Base-by-base conservation (phyloP, 2,329 filamentous ascomycete species). In the Talaromyces amestolkiae region DNA sequence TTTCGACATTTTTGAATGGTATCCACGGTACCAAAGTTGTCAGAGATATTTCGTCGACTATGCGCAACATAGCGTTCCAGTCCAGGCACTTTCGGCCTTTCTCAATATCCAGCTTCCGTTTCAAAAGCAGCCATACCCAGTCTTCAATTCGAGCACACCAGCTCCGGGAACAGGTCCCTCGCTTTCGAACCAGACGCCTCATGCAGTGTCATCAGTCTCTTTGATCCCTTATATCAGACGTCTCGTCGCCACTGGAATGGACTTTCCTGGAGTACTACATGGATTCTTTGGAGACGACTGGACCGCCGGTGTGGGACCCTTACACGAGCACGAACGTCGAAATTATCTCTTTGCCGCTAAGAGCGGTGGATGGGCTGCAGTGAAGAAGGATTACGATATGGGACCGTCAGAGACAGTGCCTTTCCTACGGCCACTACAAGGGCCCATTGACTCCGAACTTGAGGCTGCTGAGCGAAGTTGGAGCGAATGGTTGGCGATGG, bases 201-300 rank as follows among this genome's bases (percentile, higher is more conserved):
- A 75, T 17, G 75, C 77, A 3, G 73, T 77, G 10, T 76, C 73
- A 13, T 73, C 76, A 69, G 84, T 93, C 54, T 92, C 91, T 1
- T 83, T 97, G 11, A 86, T 95, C 3, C 94, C 95, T 0, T 99
- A 96, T 76, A 89, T 98, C 68, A 89, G 94, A 39, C 91, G 95
- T 17, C 85, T 98, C 2, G 88, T 98, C 56, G 92, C 92, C 17
- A 98, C 94, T 0, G 94, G 93, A 1, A 95, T 96, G 81, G 95
- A 98, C 76, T 89, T 88, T 47, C 88, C 91, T 0, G 88, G 88
- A 0, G 89, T 98, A n/a, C 82, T 99, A 67, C 92, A 97, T 74
- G 93, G 93, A 11, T 97, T 97, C 81, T 99, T 98, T 72, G 95
- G 95, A n/a, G 91, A 97, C 69, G 90, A 96, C 74, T 99, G 93